A percentile compares a stretch with the other conserved stretches of the same genome.
phyloP scores from a whole-genome alignment of 768 basidiomycete species.

The Amanita fuliginea region DNA sequence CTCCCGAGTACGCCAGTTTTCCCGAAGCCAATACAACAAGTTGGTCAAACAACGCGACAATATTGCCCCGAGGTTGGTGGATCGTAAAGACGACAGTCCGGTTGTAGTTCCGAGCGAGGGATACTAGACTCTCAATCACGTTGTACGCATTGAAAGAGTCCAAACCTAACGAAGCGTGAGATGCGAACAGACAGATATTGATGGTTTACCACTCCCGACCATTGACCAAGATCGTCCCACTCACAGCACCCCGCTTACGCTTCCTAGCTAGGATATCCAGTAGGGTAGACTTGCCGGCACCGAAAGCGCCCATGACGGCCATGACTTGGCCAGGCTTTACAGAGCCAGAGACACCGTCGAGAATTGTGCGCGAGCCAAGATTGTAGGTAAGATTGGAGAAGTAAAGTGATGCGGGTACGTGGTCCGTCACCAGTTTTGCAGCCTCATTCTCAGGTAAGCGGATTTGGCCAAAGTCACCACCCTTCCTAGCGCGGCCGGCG shows the following conservation, averaged over 20 bases:
- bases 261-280: slow-evolving; percentile 94
- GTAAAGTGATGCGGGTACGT: slow-evolving; percentile 89
- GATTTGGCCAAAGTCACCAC: slow-evolving; percentile 60
- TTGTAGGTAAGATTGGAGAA: slow-evolving; percentile 80
- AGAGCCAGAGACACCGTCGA: slow-evolving; percentile 74
- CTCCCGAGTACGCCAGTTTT: slow-evolving; percentile 77
- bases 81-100: slow-evolving; percentile 97
- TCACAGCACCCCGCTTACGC: slow-evolving; percentile 68
- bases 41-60: slow-evolving; percentile 92
- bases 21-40: slow-evolving; percentile 80
- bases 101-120: slow-evolving; percentile 80
- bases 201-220: slow-evolving; percentile 67
- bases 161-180: slow-evolving; percentile 40
- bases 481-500: slow-evolving; percentile 60
- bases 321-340: slow-evolving; percentile 86
- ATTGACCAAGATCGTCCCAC: slow-evolving; percentile 75
- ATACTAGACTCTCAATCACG: slow-evolving; percentile 81
- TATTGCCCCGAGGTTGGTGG: slow-evolving; percentile 96
- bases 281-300: slow-evolving; percentile 93
- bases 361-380: slow-evolving; percentile 52
- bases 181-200: not conserved
- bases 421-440: slow-evolving; percentile 82
- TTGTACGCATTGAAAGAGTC: slow-evolving; percentile 95
- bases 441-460: slow-evolving; percentile 75
- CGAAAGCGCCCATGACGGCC: slow-evolving; percentile 96